A percentile compares a stretch with the other conserved stretches of the same genome.
These are phyloP conservation scores for Vaccinium darrowii DNA, from an alignment of 148 eudicot species.

Conservation along the genomic window DNA sequence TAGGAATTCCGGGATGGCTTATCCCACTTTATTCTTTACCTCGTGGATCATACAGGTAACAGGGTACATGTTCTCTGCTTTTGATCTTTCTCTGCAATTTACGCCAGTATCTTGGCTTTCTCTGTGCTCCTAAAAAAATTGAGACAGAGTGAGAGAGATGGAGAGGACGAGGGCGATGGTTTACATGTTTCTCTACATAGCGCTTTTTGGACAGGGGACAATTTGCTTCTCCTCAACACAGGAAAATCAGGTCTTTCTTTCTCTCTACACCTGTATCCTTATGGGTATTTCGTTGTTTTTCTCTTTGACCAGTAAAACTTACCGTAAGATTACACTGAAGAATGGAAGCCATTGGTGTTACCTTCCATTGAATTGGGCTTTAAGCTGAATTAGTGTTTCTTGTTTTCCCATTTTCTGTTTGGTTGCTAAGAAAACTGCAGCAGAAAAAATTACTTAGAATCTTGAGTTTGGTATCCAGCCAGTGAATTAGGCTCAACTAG, in stretches of 20 bases:
- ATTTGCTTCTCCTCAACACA: background rate
- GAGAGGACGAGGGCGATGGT: slow-evolving; percentile 1
- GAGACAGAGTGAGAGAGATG: slow-evolving; percentile 14
- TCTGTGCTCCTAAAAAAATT: background rate
- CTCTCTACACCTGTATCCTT: background rate
- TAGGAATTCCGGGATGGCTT: background rate
- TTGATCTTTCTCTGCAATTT: background rate
- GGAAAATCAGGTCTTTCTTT: slow-evolving; percentile 13
- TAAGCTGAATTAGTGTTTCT: background rate
- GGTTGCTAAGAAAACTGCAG: background rate
- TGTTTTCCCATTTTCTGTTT: background rate
- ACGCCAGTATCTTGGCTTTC: background rate
- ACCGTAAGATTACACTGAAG: background rate
- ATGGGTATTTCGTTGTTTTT: too few species aligned
- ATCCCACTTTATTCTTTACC: background rate
- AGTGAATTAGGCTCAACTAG: background rate
- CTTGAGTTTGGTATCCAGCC: background rate
- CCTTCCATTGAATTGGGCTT: background rate
- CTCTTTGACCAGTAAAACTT: background rate
- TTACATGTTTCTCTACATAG: background rate
- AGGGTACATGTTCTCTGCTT: background rate
- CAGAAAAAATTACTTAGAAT: background rate
- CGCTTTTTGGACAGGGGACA: background rate
- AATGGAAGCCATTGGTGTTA: background rate
- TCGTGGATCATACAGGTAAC: background rate